phyloP scores from a whole-genome alignment of 148 eudicot genomes.

The Vaccinium myrtillus region DNA sequence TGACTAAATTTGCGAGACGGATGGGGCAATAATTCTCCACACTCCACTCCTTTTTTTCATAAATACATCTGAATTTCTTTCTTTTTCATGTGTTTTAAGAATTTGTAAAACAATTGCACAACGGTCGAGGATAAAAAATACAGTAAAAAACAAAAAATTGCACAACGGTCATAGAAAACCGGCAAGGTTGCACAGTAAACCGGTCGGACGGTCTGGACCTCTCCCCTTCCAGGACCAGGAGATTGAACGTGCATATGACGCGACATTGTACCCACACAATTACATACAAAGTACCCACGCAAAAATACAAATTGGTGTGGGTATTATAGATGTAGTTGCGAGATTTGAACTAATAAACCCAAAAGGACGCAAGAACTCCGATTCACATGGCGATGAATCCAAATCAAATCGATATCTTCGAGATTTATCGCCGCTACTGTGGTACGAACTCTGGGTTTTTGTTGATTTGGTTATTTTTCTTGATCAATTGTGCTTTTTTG shows the following conservation, averaged over 20 bases:
- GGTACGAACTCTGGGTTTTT: constrained; percentile 20
- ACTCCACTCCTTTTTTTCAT: too few species aligned
- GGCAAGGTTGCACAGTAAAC: not conserved
- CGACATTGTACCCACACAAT: not conserved
- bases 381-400: constrained; percentile 25
- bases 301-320: not conserved
- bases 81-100: too few species aligned
- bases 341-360: not conserved
- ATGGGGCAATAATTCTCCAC: too few species aligned
- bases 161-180: not conserved
- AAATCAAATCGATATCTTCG: constrained; percentile 30
- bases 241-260: not conserved
- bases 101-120: too few species aligned
- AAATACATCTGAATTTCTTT: too few species aligned
- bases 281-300: not conserved
- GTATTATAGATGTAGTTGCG: not conserved
- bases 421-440: constrained; percentile 39
- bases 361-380: not conserved
- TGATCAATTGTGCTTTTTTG: not conserved
- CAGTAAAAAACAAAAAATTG: not conserved
- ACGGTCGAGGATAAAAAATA: not conserved
- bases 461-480: constrained; percentile 5
- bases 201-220: not conserved
- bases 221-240: not conserved
- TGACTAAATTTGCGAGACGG: too few species aligned